Base-by-base conservation (phyloP, 805 yeast genomes). In the Metschnikowia santaceciliae region DNA sequence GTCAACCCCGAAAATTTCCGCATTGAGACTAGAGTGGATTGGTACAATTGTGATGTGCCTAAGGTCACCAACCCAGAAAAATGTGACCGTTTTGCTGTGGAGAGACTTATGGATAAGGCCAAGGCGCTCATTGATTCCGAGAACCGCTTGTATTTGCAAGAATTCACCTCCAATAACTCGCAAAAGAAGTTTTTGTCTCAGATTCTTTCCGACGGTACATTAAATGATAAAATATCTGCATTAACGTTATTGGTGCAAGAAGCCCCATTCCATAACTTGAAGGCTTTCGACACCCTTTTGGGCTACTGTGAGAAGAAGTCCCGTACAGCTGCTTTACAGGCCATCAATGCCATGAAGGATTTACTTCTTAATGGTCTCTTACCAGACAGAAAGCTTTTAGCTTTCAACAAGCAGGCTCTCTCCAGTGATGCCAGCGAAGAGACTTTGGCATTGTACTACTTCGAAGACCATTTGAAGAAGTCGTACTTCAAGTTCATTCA, bases 201-300 rank as follows among this genome's bases (percentile, higher is more conserved):
- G 69, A 86, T 94, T 59, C 79, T 94, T 61, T 78, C 90, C 5
- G 86, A 83, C 58, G 99, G 99, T 88, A 94, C 99, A 0, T 77
- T 92, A 60, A 86, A 83, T 61, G 99, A 94, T 84, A 90, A 94
- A 71, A 88, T 94, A 49, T 88, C 96, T 44, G 97, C 99, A 0
- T 77, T 94, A 63, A 92, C 99, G 0, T 80, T 94, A 64, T 75
- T 94, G 64, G 81, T 91, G 44, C 98, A 94, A 66, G 98, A 94
- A 71, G 91, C 97, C 2, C 99, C 99, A 6, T 66, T 90, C 49
- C 98, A 94, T 65, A 88, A 92, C 59, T 63, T 84, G 47, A 88
- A 89, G 65, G 89, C 96, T 0, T 74, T 94, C 51, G 96, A 89
- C 57, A 86, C 85, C 36, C 71, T 94, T 55, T 65, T 88, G 54